Percentiles rank a stretch among this genome's conserved stretches.
phyloP scores from a whole-genome alignment of 257 asterid species.

The Primulina huaijiensis region DNA sequence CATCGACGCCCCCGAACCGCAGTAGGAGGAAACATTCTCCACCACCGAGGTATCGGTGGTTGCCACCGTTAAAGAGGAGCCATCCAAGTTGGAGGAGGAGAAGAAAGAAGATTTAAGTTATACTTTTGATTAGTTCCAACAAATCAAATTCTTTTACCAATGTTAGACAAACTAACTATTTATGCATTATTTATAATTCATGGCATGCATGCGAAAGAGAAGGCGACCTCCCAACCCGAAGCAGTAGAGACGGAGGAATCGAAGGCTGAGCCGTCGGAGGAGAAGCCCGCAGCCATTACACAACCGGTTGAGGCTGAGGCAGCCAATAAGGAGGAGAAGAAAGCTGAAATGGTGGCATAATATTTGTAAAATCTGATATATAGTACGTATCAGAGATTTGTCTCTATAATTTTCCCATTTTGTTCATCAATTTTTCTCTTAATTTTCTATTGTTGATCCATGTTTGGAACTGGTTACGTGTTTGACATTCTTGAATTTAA shows the following conservation, averaged over 20 bases:
- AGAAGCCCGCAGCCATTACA: no score
- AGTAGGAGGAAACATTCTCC: not conserved
- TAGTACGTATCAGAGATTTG: not conserved
- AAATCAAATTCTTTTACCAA: no score
- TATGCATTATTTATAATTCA: no score
- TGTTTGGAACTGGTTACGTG: no score
- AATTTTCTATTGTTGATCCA: not conserved
- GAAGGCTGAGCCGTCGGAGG: no score
- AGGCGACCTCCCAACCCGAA: not conserved
- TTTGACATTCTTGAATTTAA: no score
- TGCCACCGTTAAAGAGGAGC: not conserved
- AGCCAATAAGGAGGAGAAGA: not conserved
- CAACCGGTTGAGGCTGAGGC: not conserved
- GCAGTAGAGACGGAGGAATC: not conserved
- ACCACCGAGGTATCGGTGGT: not conserved
- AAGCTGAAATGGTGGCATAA: not conserved
- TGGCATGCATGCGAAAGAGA: not conserved
- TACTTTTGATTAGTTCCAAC: no score
- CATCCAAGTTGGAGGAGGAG: not conserved
- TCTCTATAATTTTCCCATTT: not conserved
- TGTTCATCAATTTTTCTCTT: not conserved
- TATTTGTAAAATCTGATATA: not conserved
- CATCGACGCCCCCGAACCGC: not conserved
- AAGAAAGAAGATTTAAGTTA: not conserved
- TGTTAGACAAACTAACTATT: no score